Evolutionary conservation across 2,329 filamentous ascomycete genomes (phyloP).

Genomic region (Fusarium graminum): DNA sequence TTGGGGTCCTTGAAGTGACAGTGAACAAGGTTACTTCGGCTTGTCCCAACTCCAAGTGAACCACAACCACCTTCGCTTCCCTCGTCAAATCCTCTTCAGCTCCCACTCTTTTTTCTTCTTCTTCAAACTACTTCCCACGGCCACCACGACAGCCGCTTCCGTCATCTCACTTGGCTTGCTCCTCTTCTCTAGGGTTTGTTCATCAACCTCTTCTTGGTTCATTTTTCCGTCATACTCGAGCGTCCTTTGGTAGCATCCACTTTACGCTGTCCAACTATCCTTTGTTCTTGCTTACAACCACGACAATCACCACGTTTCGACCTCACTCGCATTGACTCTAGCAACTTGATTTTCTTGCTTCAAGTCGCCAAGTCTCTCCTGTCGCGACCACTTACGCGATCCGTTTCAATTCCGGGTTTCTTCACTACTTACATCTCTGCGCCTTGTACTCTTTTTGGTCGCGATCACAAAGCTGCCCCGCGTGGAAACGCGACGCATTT

Average conservation of each 20-base stretch:
- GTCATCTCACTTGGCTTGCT: constrained; percentile 35
- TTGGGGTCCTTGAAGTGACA: constrained; percentile 34
- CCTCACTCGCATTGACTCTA: constrained; percentile 24
- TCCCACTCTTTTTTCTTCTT: constrained; percentile 35
- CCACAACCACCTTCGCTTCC: constrained; percentile 30
- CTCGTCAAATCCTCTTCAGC: constrained; percentile 36
- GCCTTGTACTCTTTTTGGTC: constrained; percentile 30
- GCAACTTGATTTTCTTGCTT: constrained; percentile 19
- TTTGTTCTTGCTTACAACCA: constrained; percentile 43
- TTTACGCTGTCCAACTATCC: constrained; percentile 30
- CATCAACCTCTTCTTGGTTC: constrained; percentile 24
- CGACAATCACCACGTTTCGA: constrained; percentile 16
- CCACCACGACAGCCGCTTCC: constrained; percentile 38
- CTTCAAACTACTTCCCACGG: constrained; percentile 23
- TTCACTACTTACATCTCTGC: constrained; percentile 19
- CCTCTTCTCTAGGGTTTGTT: constrained; percentile 23
- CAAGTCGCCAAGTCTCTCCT: constrained; percentile 7
- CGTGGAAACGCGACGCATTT: constrained; percentile 43
- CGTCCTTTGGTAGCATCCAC: constrained; percentile 28
- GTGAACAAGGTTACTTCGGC: constrained; percentile 23
- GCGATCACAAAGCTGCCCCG: constrained; percentile 34
- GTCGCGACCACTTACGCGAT: constrained; percentile 29
- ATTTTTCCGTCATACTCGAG: constrained; percentile 15
- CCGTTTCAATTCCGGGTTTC: constrained; percentile 16
- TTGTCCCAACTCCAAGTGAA: constrained; percentile 37